Percentiles rank a stretch among this genome's conserved stretches.
These are phyloP conservation scores for Bretschneidera sinensis DNA, from an alignment of 345 rosid species.

Conservation along the genomic window DNA sequence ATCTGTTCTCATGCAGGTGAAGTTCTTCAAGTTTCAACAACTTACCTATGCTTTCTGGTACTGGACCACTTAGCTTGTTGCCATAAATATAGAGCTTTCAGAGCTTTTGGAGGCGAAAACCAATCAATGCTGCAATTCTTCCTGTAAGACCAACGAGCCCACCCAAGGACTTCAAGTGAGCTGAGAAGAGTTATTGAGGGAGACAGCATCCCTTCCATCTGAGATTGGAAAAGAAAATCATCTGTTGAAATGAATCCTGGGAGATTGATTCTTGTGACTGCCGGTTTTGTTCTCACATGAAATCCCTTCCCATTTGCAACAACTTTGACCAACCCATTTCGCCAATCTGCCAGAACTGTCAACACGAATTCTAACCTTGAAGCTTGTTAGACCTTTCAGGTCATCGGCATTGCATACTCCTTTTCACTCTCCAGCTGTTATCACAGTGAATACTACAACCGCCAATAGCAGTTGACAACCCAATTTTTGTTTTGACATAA, in stretches of 20 bases:
- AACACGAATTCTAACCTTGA: slow-evolving; percentile 33
- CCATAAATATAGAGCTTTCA: slow-evolving; percentile 39
- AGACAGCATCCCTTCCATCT: slow-evolving; percentile 43
- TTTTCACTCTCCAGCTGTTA: slow-evolving; percentile 10
- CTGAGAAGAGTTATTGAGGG: slow-evolving; percentile 36
- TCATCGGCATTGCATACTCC: slow-evolving; percentile 33
- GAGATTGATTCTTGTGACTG: slow-evolving; percentile 40
- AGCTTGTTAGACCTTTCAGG: slow-evolving; percentile 35
- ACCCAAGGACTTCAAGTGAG: slow-evolving; percentile 47
- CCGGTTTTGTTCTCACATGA: slow-evolving; percentile 34
- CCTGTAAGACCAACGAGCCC: slow-evolving; percentile 42
- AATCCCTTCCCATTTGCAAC: slow-evolving; percentile 54
- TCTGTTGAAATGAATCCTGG: slow-evolving; percentile 38
- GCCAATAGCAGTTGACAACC: slow-evolving; percentile 19
- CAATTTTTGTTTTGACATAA: slow-evolving; percentile 25
- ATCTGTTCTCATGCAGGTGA: slow-evolving; percentile 41
- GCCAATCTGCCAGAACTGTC: slow-evolving; percentile 44
- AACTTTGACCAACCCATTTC: slow-evolving; percentile 36
- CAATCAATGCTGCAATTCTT: slow-evolving; percentile 38
- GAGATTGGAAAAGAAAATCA: slow-evolving; percentile 33
- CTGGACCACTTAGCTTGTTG: slow-evolving; percentile 38
- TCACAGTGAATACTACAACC: slow-evolving; percentile 17
- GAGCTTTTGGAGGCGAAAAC: slow-evolving; percentile 33
- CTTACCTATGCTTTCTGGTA: slow-evolving; percentile 51
- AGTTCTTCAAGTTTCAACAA: slow-evolving; percentile 39